Conservation (phyloP, 495 filamentous ascomycete species). For the Hyaloscypha bicolor region DNA sequence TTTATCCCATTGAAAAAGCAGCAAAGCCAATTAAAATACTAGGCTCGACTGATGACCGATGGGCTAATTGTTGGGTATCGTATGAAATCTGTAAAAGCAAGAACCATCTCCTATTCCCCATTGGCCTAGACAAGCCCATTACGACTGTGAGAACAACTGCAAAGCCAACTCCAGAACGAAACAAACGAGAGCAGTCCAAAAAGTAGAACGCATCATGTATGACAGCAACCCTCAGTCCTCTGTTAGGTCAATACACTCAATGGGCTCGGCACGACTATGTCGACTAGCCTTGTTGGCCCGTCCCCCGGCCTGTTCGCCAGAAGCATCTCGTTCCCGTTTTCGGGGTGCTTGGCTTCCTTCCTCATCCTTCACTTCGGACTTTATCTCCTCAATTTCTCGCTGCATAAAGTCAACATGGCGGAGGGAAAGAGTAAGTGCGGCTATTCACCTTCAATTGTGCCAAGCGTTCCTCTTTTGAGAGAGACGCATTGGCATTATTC, state of each 20-base stretch:
- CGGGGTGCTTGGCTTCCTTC: not conserved
- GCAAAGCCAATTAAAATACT: no score
- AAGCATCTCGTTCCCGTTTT: not conserved
- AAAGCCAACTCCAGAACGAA: no score
- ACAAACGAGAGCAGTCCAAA: no score
- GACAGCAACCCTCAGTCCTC: conserved; percentile 13
- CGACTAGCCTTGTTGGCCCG: conserved; percentile 19
- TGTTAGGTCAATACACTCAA: conserved; percentile 24
- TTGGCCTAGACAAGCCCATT: no score
- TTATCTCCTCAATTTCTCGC: conserved; percentile 29
- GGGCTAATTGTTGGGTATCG: no score
- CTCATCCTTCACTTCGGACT: conserved; percentile 15
- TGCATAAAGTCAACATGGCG: conserved; percentile 8
- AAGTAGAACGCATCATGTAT: no score
- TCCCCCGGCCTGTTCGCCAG: not conserved
- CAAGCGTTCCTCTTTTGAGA: conserved; percentile 10
- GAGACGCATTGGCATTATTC: not conserved
- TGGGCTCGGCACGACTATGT: no score
- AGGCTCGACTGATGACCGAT: no score
- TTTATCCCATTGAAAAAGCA: no score
- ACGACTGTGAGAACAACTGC: no score
- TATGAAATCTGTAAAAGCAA: no score
- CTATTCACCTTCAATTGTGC: conserved; percentile 17
- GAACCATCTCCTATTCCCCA: no score
- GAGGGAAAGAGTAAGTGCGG: not conserved